Evolutionary conservation across 495 filamentous ascomycete genomes (phyloP).

Genomic region (Ascodesmis nigricans): DNA sequence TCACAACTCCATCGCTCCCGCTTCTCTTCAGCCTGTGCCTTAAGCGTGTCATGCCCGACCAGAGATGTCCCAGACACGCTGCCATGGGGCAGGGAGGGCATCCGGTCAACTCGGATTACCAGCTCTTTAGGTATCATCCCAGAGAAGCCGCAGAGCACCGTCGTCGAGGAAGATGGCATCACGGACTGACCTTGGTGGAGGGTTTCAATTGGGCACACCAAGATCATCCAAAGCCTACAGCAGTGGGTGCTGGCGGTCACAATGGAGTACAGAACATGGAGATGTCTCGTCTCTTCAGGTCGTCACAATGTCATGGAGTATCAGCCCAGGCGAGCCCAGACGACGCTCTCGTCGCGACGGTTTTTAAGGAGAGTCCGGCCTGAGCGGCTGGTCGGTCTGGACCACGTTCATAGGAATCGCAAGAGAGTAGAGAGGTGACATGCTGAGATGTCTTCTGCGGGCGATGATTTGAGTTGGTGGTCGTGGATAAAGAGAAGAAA

Average conservation of each 20-base stretch:
- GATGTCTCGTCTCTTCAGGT: conserved; percentile 79
- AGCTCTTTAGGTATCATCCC: conserved; percentile 44
- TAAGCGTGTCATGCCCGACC: conserved; percentile 19
- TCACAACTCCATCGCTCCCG: too few relatives aligned
- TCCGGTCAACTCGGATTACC: conserved; percentile 46
- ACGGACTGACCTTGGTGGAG: too few relatives aligned
- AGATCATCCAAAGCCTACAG: background rate
- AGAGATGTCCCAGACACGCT: conserved; percentile 14
- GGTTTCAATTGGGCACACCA: background rate
- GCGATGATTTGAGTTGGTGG: conserved; percentile 80
- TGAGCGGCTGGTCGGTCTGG: too few relatives aligned
- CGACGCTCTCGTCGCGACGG: conserved; percentile 93
- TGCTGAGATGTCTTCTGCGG: conserved; percentile 34
- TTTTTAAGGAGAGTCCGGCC: conserved; percentile 87
- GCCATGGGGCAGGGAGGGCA: conserved; percentile 7
- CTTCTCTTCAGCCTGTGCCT: conserved; percentile 21
- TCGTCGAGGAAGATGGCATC: background rate
- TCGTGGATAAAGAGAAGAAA: conserved; percentile 28
- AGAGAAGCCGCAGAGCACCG: background rate
- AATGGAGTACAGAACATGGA: conserved; percentile 8
- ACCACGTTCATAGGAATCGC: conserved; percentile 75
- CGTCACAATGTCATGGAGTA: conserved; percentile 95
- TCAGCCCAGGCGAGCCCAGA: conserved; percentile 22
- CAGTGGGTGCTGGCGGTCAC: background rate
- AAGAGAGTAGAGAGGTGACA: too few relatives aligned